Evolutionary conservation across 1,284 basidiomycete genomes (phyloP), one percentile per base, ranked within the genome.

Genomic region (Amylostereum chailletii): DNA sequence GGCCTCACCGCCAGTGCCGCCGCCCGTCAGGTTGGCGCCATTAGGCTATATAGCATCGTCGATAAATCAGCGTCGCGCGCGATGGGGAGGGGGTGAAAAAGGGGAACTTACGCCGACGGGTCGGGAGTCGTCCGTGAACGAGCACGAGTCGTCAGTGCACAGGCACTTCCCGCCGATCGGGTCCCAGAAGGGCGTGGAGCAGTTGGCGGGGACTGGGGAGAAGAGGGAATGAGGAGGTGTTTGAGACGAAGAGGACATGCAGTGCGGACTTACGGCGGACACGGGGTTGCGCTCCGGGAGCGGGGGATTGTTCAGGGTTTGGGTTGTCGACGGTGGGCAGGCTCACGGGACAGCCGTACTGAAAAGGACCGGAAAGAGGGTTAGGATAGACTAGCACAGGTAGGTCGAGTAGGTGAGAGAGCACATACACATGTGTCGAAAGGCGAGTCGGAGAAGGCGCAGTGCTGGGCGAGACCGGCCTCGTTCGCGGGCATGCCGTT

Each of bases 181-280:
- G 64, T 88, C 85, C 83, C 82, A 88, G 72, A 86, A 87, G 2
- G 85, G 72, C 5, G 86, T 89, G 6, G 81, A 82, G 65, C 87
- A 90, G 69, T 87, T 86, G 6, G 72, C 55, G 4, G 87, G 79
- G 10, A 88, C 81, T 84, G 50, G 6, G 42, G 29, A 44, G 9
- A 29, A 38, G 34, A 47, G 29, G 39, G 3, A 33, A 8, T 29
- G 19, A 41, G 27, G 31, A n/a, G 4, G 34, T 6, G 27, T 5
- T 29, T 34, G 44, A 9, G 42, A 10, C 19, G 40, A 39, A 34
- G 36, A 47, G 34, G n/a, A 32, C 19, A 19, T 19, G 19, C 19
- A 1, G 19, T 19, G 19, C 19, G 27, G 26, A 70, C 77, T 59
- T 60, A 83, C 80, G 59, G 51, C 82, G 72, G 64, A 68, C 70